phyloP scores from a whole-genome alignment of 345 rosid species.

The Diplotaxis tenuifolia region DNA sequence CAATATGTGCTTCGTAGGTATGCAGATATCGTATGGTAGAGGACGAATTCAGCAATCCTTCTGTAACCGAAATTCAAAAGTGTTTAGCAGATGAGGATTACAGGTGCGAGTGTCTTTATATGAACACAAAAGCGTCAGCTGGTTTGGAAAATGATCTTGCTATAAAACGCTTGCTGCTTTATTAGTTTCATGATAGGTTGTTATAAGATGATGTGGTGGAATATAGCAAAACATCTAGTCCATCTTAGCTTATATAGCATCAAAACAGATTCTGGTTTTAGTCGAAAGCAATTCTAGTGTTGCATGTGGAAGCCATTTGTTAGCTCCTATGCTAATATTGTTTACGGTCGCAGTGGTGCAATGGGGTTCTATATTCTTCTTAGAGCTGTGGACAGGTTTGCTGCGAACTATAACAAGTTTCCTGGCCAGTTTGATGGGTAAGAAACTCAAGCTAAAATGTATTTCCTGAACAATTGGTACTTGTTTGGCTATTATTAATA shows the following conservation, averaged over 20 bases:
- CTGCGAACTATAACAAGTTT: constrained; percentile 83
- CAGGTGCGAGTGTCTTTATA: constrained; percentile 48
- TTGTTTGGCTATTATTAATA: constrained; percentile 12
- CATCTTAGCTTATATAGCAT: background rate
- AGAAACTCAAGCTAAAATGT: constrained; percentile 19
- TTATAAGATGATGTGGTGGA: background rate
- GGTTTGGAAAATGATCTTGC: constrained; percentile 8
- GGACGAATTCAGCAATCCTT: constrained; percentile 83
- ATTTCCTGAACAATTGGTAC: background rate
- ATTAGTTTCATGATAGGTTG: background rate
- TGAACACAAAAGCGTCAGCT: background rate
- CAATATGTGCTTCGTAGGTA: constrained; percentile 49
- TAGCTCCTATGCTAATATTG: constrained; percentile 18
- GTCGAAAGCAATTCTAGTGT: background rate
- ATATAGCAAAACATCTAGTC: constrained; percentile 8
- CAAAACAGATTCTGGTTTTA: constrained; percentile 3
- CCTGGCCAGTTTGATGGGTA: constrained; percentile 98
- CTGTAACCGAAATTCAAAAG: constrained; percentile 65
- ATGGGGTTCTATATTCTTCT: constrained; percentile 82
- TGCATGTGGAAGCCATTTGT: constrained; percentile 20
- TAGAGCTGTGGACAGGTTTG: constrained; percentile 82
- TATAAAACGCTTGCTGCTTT: constrained; percentile 14
- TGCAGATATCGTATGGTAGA: constrained; percentile 73
- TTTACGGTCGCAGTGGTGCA: constrained; percentile 53
- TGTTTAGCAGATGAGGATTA: constrained; percentile 79